Evolutionary conservation across 2,329 filamentous ascomycete genomes (phyloP), one percentile per base, ranked within the genome.

Genomic region (Emmonsiellopsis sp.): DNA sequence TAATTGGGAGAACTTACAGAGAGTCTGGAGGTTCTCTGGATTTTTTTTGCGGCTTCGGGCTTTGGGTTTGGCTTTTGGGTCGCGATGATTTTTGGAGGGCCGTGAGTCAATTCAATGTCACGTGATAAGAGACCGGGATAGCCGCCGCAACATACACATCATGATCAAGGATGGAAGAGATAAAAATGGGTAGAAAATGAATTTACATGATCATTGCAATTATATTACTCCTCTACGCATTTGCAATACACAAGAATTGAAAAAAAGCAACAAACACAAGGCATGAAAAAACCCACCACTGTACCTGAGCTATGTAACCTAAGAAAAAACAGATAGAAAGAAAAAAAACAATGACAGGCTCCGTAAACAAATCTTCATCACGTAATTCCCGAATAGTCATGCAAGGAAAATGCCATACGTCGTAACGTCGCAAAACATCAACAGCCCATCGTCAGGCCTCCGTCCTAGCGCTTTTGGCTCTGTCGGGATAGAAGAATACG

Each of bases 301-400:
- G 30, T n/a, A 49, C 34, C 46, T 37, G 34, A 48, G 10, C 26
- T 30, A 38, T 26, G 34, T 16, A 40, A 38, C 9, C 9, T 9
- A 30, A 6, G 16, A 26, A 6, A 20, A 26, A 26, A 37, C 20
- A 9, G 10, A 30, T 11, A n/a, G 7, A 35, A 38, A 16, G 15
- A 49, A 31, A 41, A 20, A 26, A 26, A 51, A 35, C 20, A 43
- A 44, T 32, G 38, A 61, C 59, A 58, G 60, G 55, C 56, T 57
- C 62, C 55, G 5, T 49, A 49, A 49, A 37, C 15, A 38, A 30
- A 34, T 49, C 5, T 49, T 49, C 46, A 30, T 49, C 34, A 49
- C 38, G 34, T 49, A 40, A 16, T 37, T 38, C 32, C 38, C 38
- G 46, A 49, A 49, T n/a, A 31, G 16, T 38, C 34, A 49, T 49